These are phyloP conservation scores for Geum urbanum DNA, from an alignment of 306 rosid species.

Conservation along the genomic window DNA sequence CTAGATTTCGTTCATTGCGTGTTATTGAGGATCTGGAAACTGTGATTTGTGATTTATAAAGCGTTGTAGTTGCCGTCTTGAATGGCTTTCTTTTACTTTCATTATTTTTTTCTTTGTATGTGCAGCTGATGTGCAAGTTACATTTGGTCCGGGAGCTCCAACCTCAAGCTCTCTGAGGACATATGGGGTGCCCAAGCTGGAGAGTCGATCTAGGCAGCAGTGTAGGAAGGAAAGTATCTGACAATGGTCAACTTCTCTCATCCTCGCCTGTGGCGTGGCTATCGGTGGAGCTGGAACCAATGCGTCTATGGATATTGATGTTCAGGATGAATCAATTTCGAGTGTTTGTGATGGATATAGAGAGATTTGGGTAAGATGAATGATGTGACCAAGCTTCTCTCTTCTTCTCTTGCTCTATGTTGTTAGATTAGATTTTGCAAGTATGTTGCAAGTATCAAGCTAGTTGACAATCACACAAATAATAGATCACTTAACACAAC, in stretches of 20 bases:
- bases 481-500: too few species aligned
- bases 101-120: slow-evolving; percentile 22
- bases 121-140: slow-evolving; percentile 63
- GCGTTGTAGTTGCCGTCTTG: background rate
- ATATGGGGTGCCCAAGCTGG: slow-evolving; percentile 35
- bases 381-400: background rate
- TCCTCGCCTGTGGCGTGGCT: slow-evolving; percentile 31
- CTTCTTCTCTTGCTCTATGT: slow-evolving; percentile 18
- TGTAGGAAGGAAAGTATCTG: slow-evolving; percentile 22
- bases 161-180: slow-evolving; percentile 40
- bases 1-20: background rate
- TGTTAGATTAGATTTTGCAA: too few species aligned
- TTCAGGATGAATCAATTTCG: slow-evolving; percentile 11
- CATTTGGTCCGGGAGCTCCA: slow-evolving; percentile 59
- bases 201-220: slow-evolving; percentile 29
- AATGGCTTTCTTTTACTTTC: slow-evolving; percentile 6
- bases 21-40: background rate
- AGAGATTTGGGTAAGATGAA: slow-evolving; percentile 76
- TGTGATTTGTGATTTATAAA: background rate
- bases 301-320: slow-evolving; percentile 23
- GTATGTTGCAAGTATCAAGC: too few species aligned
- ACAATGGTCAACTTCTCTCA: slow-evolving; percentile 24
- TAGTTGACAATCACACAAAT: too few species aligned
- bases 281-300: slow-evolving; percentile 31
- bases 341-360: slow-evolving; percentile 30